A percentile compares a stretch with the other conserved stretches of the same genome.
Evolutionary conservation across 352 stramenopile genomes (phyloP).

Genomic region (Pythium brachiatum): DNA sequence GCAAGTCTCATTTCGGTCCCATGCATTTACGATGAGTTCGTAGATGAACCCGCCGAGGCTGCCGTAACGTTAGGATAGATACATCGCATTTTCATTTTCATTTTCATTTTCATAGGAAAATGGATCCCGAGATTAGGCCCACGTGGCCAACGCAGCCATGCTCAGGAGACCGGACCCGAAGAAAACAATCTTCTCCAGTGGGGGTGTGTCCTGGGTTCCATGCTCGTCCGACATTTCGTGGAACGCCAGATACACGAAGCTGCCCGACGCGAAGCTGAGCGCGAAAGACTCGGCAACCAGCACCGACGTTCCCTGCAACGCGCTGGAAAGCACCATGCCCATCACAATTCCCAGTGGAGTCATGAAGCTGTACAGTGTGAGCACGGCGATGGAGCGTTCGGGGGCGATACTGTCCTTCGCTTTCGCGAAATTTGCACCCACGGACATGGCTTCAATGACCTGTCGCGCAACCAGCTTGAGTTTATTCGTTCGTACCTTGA

Average conservation of each 20-base stretch:
- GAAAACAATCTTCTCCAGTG: conserved; percentile 48
- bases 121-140: conserved; percentile 28
- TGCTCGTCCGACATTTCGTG: conserved; percentile 64
- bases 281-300: conserved; percentile 43
- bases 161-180: conserved; percentile 43
- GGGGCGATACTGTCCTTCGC: conserved; percentile 48
- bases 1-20: not conserved
- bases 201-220: conserved; percentile 33
- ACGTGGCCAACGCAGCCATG: conserved; percentile 53
- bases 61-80: no score
- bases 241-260: conserved; percentile 72
- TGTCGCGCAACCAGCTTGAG: conserved; percentile 7
- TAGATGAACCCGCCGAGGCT: no score
- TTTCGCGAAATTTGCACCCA: conserved; percentile 61
- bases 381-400: conserved; percentile 43
- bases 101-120: conserved; percentile 2
- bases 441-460: conserved; percentile 66
- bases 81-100: no score
- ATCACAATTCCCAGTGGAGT: conserved; percentile 58
- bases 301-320: conserved; percentile 40
- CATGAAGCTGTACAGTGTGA: conserved; percentile 68
- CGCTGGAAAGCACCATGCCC: conserved; percentile 51
- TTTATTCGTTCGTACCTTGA: not conserved
- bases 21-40: no score
- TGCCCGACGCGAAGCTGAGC: conserved; percentile 51